Percentiles rank a stretch among this genome's conserved stretches.
These are phyloP conservation scores for Haplographium delicatum DNA, from an alignment of 495 filamentous ascomycete species.

Conservation along the genomic window DNA sequence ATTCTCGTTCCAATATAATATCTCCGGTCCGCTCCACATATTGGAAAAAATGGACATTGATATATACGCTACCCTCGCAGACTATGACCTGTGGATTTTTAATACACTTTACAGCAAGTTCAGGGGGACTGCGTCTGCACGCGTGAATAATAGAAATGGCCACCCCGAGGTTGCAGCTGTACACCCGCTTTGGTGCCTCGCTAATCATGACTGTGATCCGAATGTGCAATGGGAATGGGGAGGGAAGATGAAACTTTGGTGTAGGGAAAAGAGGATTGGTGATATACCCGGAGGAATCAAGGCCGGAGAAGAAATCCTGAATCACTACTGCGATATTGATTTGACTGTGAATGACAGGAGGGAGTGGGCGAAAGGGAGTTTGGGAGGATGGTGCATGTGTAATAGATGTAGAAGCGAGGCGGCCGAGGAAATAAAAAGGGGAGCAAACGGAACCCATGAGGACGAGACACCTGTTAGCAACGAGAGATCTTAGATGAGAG, in stretches of 20 bases:
- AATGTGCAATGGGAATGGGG: slow-evolving; percentile 95
- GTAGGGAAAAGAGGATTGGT: slow-evolving; percentile 35
- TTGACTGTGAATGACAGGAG: slow-evolving; percentile 71
- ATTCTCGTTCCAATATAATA: slow-evolving; percentile 82
- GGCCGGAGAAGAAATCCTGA: slow-evolving; percentile 78
- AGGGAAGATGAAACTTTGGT: slow-evolving; percentile 69
- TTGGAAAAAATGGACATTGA: slow-evolving; percentile 89
- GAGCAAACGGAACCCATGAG: not conserved
- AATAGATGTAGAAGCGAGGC: slow-evolving; percentile 59
- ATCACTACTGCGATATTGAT: slow-evolving; percentile 89
- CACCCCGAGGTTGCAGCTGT: slow-evolving; percentile 72
- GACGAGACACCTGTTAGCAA: not conserved
- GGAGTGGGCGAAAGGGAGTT: slow-evolving; percentile 80
- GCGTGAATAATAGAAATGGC: slow-evolving; percentile 62
- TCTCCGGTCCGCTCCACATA: slow-evolving; percentile 76
- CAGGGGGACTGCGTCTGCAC: slow-evolving; percentile 81
- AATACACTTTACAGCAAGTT: slow-evolving; percentile 94
- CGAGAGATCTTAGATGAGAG: not conserved
- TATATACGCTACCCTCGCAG: slow-evolving; percentile 59
- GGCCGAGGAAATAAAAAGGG: slow-evolving; percentile 10
- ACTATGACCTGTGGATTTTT: slow-evolving; percentile 85
- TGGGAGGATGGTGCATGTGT: slow-evolving; percentile 85
- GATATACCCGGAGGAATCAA: slow-evolving; percentile 49
- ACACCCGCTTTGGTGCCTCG: slow-evolving; percentile 54
- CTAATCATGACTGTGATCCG: slow-evolving; percentile 92